Percentiles rank a stretch among this genome's conserved stretches.
These are phyloP conservation scores for Ophiostoma piceae DNA, from an alignment of 2,329 filamentous ascomycete species.

Conservation along the genomic window DNA sequence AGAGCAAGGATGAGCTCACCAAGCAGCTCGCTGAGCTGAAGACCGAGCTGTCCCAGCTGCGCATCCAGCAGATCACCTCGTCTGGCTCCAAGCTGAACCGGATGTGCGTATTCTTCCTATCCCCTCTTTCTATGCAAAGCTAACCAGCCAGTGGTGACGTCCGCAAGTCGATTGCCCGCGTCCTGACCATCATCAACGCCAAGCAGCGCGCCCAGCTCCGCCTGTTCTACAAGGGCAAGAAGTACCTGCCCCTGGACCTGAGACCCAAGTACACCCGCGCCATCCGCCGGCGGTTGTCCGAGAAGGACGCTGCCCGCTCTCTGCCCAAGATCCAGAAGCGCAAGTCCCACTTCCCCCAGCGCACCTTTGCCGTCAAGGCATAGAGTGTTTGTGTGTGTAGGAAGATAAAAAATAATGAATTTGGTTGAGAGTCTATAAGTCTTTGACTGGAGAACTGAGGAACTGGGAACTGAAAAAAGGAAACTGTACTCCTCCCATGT, in stretches of 20 bases:
- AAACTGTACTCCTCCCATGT: slow-evolving; percentile 1
- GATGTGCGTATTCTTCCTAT: slow-evolving; percentile 61
- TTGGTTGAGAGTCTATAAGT: not conserved
- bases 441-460: too few relatives aligned
- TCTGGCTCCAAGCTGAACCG: slow-evolving; percentile 93
- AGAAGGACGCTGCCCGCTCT: slow-evolving; percentile 77
- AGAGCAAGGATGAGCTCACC: slow-evolving; percentile 97
- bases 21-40: slow-evolving; percentile 95
- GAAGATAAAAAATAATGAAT: slow-evolving; percentile 13
- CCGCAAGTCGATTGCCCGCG: slow-evolving; percentile 98
- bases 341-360: slow-evolving; percentile 91
- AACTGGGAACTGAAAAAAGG: too few relatives aligned
- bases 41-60: slow-evolving; percentile 90
- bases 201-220: slow-evolving; percentile 98
- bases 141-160: slow-evolving; percentile 73
- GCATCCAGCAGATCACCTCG: slow-evolving; percentile 97
- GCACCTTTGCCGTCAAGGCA: slow-evolving; percentile 97
- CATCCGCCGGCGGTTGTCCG: slow-evolving; percentile 90
- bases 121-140: not conserved
- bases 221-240: slow-evolving; percentile 99
- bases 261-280: slow-evolving; percentile 97
- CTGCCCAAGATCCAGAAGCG: slow-evolving; percentile 98
- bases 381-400: not conserved
- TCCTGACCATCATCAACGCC: slow-evolving; percentile 99
- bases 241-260: slow-evolving; percentile 97